A percentile compares a stretch with the other conserved stretches of the same genome.
These are phyloP conservation scores for Pythium aquatile DNA, from an alignment of 352 stramenopile species.

Conservation along the genomic window DNA sequence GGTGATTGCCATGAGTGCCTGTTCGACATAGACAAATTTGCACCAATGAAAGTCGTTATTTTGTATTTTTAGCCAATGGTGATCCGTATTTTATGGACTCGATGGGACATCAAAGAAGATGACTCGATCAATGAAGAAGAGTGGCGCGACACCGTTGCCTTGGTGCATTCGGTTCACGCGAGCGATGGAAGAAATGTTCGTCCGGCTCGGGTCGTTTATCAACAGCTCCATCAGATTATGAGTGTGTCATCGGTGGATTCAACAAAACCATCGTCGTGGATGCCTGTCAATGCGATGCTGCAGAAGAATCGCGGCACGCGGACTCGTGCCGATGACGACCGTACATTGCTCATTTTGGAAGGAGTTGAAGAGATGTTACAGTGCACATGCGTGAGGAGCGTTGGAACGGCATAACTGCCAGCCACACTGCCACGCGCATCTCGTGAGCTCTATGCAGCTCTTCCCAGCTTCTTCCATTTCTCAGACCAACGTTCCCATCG, in stretches of 20 bases:
- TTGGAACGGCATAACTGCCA: background rate
- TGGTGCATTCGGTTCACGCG: background rate
- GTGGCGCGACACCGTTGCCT: background rate
- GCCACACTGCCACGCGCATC: background rate
- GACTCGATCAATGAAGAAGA: conserved; percentile 4
- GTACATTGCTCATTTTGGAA: background rate
- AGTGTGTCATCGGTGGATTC: background rate
- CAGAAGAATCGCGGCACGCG: background rate
- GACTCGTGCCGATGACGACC: background rate
- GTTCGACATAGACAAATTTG: conserved; percentile 13
- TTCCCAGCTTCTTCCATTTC: background rate
- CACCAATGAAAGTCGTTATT: conserved; percentile 7
- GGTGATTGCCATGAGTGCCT: conserved; percentile 5
- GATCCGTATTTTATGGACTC: background rate
- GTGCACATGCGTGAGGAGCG: background rate
- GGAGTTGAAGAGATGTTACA: background rate
- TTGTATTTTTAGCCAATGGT: conserved; percentile 9
- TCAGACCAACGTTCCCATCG: background rate
- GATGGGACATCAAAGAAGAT: background rate
- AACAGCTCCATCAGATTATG: background rate
- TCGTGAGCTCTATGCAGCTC: background rate
- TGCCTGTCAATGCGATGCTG: background rate
- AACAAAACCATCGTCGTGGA: background rate
- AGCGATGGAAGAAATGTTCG: background rate
- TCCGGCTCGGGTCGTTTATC: background rate